A percentile compares a stretch with the other conserved stretches of the same genome.
Evolutionary conservation across 1,284 basidiomycete species (phyloP).

Genomic region (Cryptococcus jaspeensis): DNA sequence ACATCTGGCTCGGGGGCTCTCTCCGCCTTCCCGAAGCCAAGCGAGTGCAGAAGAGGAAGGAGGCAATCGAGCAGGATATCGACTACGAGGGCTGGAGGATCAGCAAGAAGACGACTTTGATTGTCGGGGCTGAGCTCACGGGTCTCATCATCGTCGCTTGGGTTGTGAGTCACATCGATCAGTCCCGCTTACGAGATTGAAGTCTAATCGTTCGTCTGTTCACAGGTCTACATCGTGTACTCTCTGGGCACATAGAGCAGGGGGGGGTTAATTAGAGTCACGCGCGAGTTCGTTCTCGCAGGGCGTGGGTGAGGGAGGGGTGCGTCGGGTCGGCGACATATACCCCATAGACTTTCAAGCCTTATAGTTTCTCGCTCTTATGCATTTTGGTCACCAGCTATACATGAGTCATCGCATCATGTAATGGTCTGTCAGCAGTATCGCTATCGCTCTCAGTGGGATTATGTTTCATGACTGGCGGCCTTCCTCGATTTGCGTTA

Average conservation of each 20-base stretch:
- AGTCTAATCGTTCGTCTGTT: not conserved
- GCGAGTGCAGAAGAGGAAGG: conserved; percentile 28
- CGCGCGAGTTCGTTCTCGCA: no score
- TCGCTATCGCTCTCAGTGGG: no score
- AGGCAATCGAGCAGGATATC: conserved; percentile 14
- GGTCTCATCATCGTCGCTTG: conserved; percentile 31
- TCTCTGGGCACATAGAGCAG: conserved; percentile 25
- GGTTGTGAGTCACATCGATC: conserved; percentile 21
- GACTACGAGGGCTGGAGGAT: conserved; percentile 27
- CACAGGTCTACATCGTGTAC: conserved; percentile 35
- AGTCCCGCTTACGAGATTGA: not conserved
- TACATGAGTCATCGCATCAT: no score
- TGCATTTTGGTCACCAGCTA: no score
- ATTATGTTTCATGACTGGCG: no score
- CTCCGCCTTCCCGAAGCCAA: conserved; percentile 42
- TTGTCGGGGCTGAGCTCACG: conserved; percentile 18
- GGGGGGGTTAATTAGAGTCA: not conserved
- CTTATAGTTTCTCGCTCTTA: no score
- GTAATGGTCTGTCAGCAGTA: no score
- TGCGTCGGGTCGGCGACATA: no score
- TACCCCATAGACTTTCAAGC: no score
- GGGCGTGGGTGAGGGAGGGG: no score
- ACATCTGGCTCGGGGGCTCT: conserved; percentile 41
- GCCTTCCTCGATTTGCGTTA: no score
- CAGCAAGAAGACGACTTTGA: conserved; percentile 10